A percentile compares a stretch with the other conserved stretches of the same genome.
Conservation (phyloP, 306 rosid species). For the Alnus rubra region DNA sequence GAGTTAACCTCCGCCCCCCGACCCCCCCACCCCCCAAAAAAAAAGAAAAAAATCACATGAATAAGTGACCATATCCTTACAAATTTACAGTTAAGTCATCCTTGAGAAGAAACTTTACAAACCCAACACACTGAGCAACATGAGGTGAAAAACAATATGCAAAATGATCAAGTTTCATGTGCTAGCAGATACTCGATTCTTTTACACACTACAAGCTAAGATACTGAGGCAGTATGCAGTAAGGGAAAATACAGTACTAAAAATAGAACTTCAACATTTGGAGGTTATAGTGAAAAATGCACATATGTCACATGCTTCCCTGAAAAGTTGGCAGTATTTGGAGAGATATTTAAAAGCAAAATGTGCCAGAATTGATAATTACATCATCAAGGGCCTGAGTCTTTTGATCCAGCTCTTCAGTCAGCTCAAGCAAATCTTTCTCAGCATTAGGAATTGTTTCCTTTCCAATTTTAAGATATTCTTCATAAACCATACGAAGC, state of each 20-base stretch:
- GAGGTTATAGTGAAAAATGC: neutral
- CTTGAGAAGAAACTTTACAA: neutral
- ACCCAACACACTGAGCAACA: neutral
- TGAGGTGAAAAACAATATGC: neutral
- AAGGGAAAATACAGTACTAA: neutral
- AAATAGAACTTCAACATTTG: neutral
- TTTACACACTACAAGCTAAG: neutral
- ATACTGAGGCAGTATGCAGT: slow-evolving; percentile 1
- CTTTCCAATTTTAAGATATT: slow-evolving; percentile 68
- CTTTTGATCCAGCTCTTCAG: slow-evolving; percentile 69
- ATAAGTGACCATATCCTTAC: neutral
- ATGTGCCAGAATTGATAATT: slow-evolving; percentile 32
- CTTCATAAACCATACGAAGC: slow-evolving; percentile 82
- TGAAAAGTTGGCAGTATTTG: slow-evolving; percentile 3
- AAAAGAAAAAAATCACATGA: neutral
- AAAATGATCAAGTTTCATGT: neutral
- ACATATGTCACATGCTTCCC: slow-evolving; percentile 9
- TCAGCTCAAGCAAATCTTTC: slow-evolving; percentile 61
- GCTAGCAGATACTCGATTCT: neutral
- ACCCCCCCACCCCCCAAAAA: neutral
- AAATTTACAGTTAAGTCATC: neutral
- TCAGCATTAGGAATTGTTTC: slow-evolving; percentile 77
- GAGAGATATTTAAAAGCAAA: slow-evolving; percentile 29
- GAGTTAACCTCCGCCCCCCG: neutral
- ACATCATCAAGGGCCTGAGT: slow-evolving; percentile 87